These are phyloP conservation scores for Cordyceps javanica DNA, from an alignment of 2,329 filamentous ascomycete genomes.

Conservation along the genomic window DNA sequence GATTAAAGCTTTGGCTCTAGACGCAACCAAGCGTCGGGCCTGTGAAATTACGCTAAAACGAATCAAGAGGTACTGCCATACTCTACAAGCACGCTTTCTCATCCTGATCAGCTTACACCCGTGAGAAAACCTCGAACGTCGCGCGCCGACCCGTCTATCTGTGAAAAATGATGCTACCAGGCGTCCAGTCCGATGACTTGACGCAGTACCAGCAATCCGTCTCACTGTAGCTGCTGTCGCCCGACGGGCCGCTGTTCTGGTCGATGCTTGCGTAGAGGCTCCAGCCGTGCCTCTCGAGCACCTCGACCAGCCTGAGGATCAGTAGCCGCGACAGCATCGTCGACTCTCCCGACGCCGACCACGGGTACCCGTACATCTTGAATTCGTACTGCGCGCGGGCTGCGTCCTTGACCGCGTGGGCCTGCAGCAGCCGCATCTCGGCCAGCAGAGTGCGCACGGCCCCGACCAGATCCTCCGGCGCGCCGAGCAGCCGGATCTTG, in stretches of 20 bases:
- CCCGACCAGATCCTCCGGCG: neutral
- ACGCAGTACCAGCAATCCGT: slow-evolving; percentile 12
- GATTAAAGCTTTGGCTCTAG: no score
- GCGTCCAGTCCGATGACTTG: slow-evolving; percentile 10
- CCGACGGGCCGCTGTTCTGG: slow-evolving; percentile 6
- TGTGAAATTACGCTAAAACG: no score
- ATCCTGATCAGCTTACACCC: no score
- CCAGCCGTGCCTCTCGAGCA: slow-evolving; percentile 10
- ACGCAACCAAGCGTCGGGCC: no score
- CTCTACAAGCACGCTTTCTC: neutral
- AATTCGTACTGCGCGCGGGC: slow-evolving; percentile 1
- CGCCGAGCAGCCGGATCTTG: slow-evolving; percentile 11
- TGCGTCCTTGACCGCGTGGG: neutral
- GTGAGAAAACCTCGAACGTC: no score
- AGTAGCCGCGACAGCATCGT: slow-evolving; percentile 8
- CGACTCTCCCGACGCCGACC: slow-evolving; percentile 1
- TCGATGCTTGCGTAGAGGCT: slow-evolving; percentile 12
- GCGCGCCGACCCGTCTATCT: neutral
- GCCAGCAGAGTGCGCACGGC: neutral
- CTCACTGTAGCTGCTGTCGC: slow-evolving; percentile 2
- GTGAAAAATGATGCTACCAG: slow-evolving; percentile 9
- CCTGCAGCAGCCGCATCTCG: neutral
- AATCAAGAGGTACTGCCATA: neutral
- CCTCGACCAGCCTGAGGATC: slow-evolving; percentile 5
- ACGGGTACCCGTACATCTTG: neutral